Evolutionary conservation across 371 early-diverging fungal species (phyloP).

Genomic region (Apophysomyces variabilis): DNA sequence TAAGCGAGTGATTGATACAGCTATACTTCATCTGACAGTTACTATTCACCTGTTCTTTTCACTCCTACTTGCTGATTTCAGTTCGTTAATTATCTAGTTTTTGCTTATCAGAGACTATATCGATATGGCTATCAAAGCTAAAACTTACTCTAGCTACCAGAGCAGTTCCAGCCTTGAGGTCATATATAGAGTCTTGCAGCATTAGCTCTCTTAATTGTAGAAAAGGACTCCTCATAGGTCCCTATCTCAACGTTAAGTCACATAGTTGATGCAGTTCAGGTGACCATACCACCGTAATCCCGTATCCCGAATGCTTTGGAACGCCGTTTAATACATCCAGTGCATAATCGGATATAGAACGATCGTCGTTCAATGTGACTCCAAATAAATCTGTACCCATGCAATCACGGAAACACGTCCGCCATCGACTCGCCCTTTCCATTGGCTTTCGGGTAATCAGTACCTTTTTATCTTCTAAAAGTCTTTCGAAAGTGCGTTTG

Average conservation of each 20-base stretch:
- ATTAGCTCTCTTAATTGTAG: conserved; percentile 7
- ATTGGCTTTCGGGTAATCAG: conserved; percentile 13
- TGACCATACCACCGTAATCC: conserved; percentile 26
- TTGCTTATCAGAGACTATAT: background rate
- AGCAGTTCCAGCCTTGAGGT: background rate
- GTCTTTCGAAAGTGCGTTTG: conserved; percentile 1
- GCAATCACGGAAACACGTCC: conserved; percentile 40
- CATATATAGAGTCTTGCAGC: background rate
- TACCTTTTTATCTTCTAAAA: background rate
- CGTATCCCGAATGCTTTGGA: conserved; percentile 30
- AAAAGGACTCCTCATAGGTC: background rate
- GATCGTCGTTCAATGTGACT: conserved; percentile 15
- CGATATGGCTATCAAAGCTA: background rate
- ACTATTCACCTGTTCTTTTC: conserved; percentile 10
- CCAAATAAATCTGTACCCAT: conserved; percentile 34
- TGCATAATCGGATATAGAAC: conserved; percentile 29
- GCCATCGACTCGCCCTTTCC: conserved; percentile 39
- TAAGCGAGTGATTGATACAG: background rate
- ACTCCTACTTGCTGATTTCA: background rate
- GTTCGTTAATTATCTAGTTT: background rate
- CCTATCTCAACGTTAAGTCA: background rate
- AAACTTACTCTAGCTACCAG: background rate
- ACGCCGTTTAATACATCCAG: conserved; percentile 34
- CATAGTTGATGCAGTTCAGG: conserved; percentile 24
- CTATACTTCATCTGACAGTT: conserved; percentile 5